A percentile compares a stretch with the other conserved stretches of the same genome.
Conservation (phyloP, 441 rosid species). For the Corymbia calophylla region DNA sequence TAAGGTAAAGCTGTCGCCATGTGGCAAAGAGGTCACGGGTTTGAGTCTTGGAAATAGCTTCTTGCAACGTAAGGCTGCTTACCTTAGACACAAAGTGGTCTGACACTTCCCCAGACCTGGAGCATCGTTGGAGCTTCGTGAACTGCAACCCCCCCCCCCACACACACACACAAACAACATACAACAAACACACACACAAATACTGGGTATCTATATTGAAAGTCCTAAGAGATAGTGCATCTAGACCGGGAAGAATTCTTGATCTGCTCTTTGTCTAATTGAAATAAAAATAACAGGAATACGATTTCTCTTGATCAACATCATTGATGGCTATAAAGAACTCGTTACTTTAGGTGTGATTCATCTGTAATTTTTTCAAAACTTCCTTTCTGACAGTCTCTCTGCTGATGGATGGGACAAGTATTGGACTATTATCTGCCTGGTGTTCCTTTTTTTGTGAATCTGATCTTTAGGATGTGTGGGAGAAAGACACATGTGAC, state of each 20-base stretch:
- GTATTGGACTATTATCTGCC: background rate
- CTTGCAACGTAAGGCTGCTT: background rate
- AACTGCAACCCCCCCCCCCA: background rate
- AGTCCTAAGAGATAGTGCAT: background rate
- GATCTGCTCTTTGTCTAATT: background rate
- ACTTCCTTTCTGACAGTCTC: background rate
- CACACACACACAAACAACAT: fast-evolving
- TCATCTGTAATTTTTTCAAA: background rate
- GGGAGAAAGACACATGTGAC: background rate
- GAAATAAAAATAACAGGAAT: background rate
- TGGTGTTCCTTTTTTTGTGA: background rate
- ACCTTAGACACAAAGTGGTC: background rate
- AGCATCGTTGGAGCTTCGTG: background rate
- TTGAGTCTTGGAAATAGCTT: background rate
- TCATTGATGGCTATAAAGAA: background rate
- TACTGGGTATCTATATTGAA: background rate
- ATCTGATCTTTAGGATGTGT: background rate
- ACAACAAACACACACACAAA: background rate
- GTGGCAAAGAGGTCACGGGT: background rate
- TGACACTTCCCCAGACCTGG: background rate
- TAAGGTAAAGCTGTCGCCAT: background rate
- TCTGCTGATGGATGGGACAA: background rate
- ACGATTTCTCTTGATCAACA: background rate
- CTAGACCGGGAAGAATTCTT: background rate
- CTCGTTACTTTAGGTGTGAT: background rate